A percentile compares a stretch with the other conserved stretches of the same genome.
Evolutionary conservation across 345 rosid species (phyloP).

Genomic region (Brassica napus): Da-Ae NC_063445.1:10629501-10630000

Average conservation of each 20-base stretch:
- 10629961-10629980: constrained; percentile 92
- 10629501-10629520: constrained; percentile 5
- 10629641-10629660: too few species aligned
- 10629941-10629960: constrained; percentile 18
- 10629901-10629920: background rate
- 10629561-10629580: constrained; percentile 24
- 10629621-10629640: too few species aligned
- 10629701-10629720: background rate
- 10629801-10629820: constrained; percentile 7
- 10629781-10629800: background rate
- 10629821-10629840: constrained; percentile 14
- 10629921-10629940: background rate
- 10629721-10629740: background rate
- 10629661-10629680: too few species aligned
- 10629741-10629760: background rate
- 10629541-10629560: background rate
- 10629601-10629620: too few species aligned
- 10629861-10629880: background rate
- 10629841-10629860: background rate
- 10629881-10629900: background rate
- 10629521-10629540: background rate
- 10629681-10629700: background rate
- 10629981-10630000: constrained; percentile 86
- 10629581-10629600: background rate
- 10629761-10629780: background rate